These are phyloP conservation scores for Aspergillus fischeri DNA, from an alignment of 2,329 filamentous ascomycete species.

Conservation along the genomic window DNA sequence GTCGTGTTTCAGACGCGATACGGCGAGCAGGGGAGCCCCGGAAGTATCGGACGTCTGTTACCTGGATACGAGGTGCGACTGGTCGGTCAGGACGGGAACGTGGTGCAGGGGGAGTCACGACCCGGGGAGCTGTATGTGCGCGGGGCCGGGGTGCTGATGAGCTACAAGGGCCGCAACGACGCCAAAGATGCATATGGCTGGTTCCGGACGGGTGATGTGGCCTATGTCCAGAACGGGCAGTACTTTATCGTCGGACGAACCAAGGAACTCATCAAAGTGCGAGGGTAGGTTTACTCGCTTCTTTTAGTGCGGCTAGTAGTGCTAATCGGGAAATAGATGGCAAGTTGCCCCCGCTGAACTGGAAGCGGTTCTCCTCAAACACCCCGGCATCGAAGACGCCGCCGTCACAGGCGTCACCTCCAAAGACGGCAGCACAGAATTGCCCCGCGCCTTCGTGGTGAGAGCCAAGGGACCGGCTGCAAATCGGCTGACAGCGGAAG, in stretches of 20 bases:
- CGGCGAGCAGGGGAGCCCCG: constrained; percentile 38
- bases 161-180: constrained; percentile 34
- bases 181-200: constrained; percentile 37
- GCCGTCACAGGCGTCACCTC: constrained; percentile 44
- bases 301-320: neutral
- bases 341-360: constrained; percentile 48
- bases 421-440: constrained; percentile 30
- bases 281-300: constrained; percentile 29
- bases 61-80: constrained; percentile 39
- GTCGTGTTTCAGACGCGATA: constrained; percentile 40
- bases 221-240: constrained; percentile 31
- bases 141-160: constrained; percentile 31
- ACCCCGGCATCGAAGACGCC: constrained; percentile 43
- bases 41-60: constrained; percentile 46
- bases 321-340: constrained; percentile 30
- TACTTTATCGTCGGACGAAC: constrained; percentile 40
- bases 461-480: constrained; percentile 19
- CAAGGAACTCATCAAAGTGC: constrained; percentile 47
- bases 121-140: constrained; percentile 43
- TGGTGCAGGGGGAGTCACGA: constrained; percentile 25
- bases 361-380: constrained; percentile 43
- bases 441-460: constrained; percentile 48
- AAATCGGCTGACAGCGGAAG: constrained; percentile 31
- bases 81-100: constrained; percentile 29
- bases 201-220: constrained; percentile 45